Base-by-base conservation (phyloP, 169 alveolate genomes). In the Toxoplasma gondii region DNA sequence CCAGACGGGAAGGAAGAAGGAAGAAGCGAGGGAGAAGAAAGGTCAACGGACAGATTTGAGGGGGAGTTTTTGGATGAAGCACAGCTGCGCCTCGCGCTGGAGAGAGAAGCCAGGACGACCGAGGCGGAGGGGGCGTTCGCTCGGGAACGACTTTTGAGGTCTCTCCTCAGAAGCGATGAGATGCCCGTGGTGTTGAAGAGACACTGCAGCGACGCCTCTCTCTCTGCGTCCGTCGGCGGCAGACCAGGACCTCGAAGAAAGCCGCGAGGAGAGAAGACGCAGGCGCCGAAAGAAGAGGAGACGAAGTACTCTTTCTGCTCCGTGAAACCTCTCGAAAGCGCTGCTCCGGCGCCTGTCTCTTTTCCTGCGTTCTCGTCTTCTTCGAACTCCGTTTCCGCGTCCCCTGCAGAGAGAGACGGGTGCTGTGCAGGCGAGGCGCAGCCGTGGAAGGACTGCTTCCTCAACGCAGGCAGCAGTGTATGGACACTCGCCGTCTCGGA, bases 401-500 rank as follows among this genome's bases (percentile, higher is more conserved):
- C 12, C 44, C 27, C 49, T 16, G 24, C 84, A 12, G 9, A n/a
- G n/a, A 12, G 84, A 74, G 38, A 22, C 39, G 27, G 45, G 41
- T 17, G 84, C 84, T 9, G 44, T 16, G 24, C 31, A 31, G 43
- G 84, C 84, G 1, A 22, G 12, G 84, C 84, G 43, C 24, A 22
- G 45, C 44, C 49, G 43, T 74, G 84, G 84, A 22, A 27, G 24
- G 84, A 74, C 44, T 74, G 45, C 44, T 74, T 74, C 44, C 44
- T 74, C 24, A 74, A 74, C 84, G 84, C 44, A 7, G 84, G 84
- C 84, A 74, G 84, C 84, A 74, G 84, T 36, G 84, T 74, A n/a
- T 74, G 84, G 84, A 36, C 84, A n/a, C 49, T 74, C 44, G 84
- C 84, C 44, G 84, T 74, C 39, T 74, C 44, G 39, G 84, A 74